Evolutionary conservation across 805 yeast species (phyloP).

Genomic region (Candida ovalis): DNA sequence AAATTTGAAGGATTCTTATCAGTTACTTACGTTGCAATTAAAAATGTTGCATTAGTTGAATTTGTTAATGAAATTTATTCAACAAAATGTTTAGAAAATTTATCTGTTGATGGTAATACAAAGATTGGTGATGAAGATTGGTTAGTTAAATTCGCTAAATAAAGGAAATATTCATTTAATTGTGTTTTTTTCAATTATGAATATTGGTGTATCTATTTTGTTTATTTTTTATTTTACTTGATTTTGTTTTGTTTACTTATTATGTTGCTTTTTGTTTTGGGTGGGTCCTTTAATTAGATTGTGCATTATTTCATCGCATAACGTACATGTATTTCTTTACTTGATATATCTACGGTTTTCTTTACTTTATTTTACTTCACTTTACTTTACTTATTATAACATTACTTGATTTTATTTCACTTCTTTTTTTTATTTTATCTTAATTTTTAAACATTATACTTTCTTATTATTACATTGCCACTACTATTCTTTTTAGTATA

Average conservation of each 20-base stretch:
- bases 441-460: not conserved
- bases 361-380: not conserved
- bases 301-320: not conserved
- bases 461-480: not conserved
- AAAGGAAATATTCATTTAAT: too few relatives aligned
- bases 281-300: not conserved
- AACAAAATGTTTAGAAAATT: slow-evolving; percentile 17
- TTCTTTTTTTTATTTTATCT: not conserved
- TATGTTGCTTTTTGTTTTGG: not conserved
- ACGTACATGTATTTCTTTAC: not conserved
- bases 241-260: not conserved
- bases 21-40: slow-evolving; percentile 59
- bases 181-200: too few relatives aligned
- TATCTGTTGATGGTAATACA: slow-evolving; percentile 19
- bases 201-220: too few relatives aligned
- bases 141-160: slow-evolving; percentile 30
- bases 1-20: slow-evolving; percentile 58
- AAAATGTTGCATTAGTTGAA: slow-evolving; percentile 79
- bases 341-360: not conserved
- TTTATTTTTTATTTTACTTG: not conserved
- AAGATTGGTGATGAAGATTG: slow-evolving; percentile 20
- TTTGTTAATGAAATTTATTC: slow-evolving; percentile 57
- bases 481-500: not conserved
- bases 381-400: not conserved
- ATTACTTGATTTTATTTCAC: not conserved